Base-by-base conservation (phyloP, 2,329 filamentous ascomycete genomes). In the Fusarium cyanostomum region DNA sequence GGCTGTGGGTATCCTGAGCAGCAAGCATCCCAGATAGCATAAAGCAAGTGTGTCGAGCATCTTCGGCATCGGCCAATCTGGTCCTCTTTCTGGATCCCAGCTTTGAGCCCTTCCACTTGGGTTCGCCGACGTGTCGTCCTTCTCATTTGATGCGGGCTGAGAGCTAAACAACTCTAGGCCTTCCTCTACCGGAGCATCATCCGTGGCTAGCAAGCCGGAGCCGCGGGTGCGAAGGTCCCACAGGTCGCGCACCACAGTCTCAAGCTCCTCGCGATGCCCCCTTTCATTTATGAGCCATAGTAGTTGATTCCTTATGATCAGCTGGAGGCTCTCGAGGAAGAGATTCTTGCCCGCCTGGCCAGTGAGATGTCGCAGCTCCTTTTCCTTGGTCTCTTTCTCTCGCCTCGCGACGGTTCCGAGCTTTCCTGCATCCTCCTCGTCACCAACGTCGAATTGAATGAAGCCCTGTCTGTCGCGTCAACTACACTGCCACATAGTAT, bases 301-400 rank as follows among this genome's bases (percentile, higher is more conserved):
- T 13, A 92, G 79, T 79, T 98, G 94, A 72, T 90, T 92, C 73
- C 93, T 88, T 26, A 99, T 79, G 43, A 98, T 84, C 28, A 97
- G 81, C 76, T 98, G 94, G 57, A 96, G 85, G 63, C 87, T 90
- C 73, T 96, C 90, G 31, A 98, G 81, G 73, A 92, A 97, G 21
- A 97, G 84, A 62, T 90, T 86, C 64, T 88, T 86, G 12, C 90
- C 94, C 50, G 86, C 83, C 42, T 85, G 81, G 37, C 94, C 94
- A 7, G 75, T 75, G 45, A 91, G 80, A 71, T 89, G 84, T 56
- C 80, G 80, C 43, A 80, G 81, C 42, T 83, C 78, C 43, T 81
- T 85, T 70, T 85, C 80, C 49, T 80, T 80, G 21, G 78, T 75
- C 70, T 86, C 85, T 62, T 85, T 89, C 73, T 87, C 85, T 60